Base-by-base conservation (phyloP, 495 filamentous ascomycete genomes). In the Xeromyces bisporus region DNA sequence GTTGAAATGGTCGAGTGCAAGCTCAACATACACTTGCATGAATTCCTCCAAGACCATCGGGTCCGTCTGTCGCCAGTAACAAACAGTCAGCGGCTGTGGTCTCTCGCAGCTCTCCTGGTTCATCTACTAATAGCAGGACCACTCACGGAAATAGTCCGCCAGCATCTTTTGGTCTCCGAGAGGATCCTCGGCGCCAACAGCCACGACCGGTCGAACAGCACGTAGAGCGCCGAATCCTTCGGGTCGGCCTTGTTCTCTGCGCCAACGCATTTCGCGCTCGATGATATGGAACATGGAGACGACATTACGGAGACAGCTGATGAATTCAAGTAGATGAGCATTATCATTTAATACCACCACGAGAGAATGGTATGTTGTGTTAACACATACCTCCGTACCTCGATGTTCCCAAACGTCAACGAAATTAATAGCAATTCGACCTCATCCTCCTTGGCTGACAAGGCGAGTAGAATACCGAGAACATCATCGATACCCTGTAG, bases 251-350 rank as follows among this genome's bases (percentile, higher is more conserved):
- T 71, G 64, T 2, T 67, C 53, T 43, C 67, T 63, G 23, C 89
- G 71, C 87, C 89, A 99, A 44, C 69, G 60, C 43, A 78, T 71
- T 55, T 99, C 89, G 35, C 79, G 77, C 39, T 93, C 84, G 39
- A 99, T 69, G 39, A 87, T 75, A 44, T 94, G 78, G 58, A 96
- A 96, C 52, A 94, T 66, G 15, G 83, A 78, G 32, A 96, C 69
- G 28, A 80, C 75, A 60, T 99, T 99, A 11, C 78, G 74, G 25
- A 93, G 66, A 48, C 84, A 93, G 50, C 80, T 87, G 17, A 2
- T 18, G 20, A 21, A 21, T 21, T 9, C 18, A 12, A 18, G 7
- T 3, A 21, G 32, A 13, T n/a, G n/a, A n/a, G 21, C 21, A 23
- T 23, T 10, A 10, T 23, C 21, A n/a, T n/a, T n/a, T n/a, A n/a